phyloP scores from a whole-genome alignment of 2,329 filamentous ascomycete genomes.

The Alternaria conjuncta region DNA sequence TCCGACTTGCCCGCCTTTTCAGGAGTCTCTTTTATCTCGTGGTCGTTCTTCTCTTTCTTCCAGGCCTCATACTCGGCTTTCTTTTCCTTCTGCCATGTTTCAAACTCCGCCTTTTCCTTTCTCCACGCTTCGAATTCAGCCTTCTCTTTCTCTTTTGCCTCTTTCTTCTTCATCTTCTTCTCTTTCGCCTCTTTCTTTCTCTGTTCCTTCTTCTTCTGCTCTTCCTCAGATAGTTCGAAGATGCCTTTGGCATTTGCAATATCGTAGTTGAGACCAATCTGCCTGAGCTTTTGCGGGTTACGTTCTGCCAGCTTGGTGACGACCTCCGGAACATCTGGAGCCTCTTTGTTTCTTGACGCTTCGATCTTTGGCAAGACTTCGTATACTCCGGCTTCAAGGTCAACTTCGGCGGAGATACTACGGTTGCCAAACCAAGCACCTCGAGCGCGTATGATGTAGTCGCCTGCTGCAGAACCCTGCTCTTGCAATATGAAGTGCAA shows the following conservation, averaged over 20 bases:
- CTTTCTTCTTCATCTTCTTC: slow-evolving; percentile 35
- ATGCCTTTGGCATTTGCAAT: slow-evolving; percentile 71
- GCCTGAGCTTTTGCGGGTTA: slow-evolving; percentile 62
- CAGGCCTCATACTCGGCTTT: slow-evolving; percentile 41
- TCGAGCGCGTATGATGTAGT: slow-evolving; percentile 61
- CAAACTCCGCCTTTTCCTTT: slow-evolving; percentile 34
- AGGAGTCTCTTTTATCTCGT: slow-evolving; percentile 20
- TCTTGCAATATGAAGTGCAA: slow-evolving; percentile 65
- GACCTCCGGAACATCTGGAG: slow-evolving; percentile 67
- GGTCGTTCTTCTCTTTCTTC: slow-evolving; percentile 33
- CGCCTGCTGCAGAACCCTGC: slow-evolving; percentile 54
- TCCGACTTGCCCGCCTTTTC: slow-evolving; percentile 5
- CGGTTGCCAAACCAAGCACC: slow-evolving; percentile 66
- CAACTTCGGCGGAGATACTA: slow-evolving; percentile 76
- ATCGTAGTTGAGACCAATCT: slow-evolving; percentile 72
- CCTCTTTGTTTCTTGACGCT: slow-evolving; percentile 60
- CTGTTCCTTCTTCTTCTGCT: slow-evolving; percentile 50
- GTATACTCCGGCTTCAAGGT: slow-evolving; percentile 75
- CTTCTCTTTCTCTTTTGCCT: slow-evolving; percentile 41
- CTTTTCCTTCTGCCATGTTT: slow-evolving; percentile 39
- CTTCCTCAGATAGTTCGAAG: slow-evolving; percentile 56
- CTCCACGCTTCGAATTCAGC: slow-evolving; percentile 43
- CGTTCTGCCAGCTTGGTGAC: slow-evolving; percentile 52
- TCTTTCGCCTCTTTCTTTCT: slow-evolving; percentile 44
- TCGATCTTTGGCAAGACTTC: slow-evolving; percentile 76